These are phyloP conservation scores for Macroventuria anomochaeta DNA, from an alignment of 2,329 filamentous ascomycete species.

Conservation along the genomic window DNA sequence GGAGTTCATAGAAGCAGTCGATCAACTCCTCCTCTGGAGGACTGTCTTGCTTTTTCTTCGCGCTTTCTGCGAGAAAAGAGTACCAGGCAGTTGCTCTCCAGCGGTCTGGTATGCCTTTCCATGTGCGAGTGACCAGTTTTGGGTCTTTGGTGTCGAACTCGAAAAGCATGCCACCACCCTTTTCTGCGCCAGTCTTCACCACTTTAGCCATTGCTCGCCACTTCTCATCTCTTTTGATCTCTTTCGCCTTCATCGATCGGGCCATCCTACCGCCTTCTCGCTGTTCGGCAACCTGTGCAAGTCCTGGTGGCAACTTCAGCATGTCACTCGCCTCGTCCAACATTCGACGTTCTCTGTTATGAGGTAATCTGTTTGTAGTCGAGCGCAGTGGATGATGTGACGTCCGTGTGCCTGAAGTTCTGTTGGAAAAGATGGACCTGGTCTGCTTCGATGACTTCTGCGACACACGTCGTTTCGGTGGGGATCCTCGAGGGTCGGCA, in stretches of 20 bases:
- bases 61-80: constrained; percentile 83
- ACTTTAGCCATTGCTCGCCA: constrained; percentile 70
- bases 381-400: constrained; percentile 56
- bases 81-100: constrained; percentile 96
- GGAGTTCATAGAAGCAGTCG: constrained; percentile 72
- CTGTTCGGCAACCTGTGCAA: constrained; percentile 53
- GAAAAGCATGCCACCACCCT: constrained; percentile 69
- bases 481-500: constrained; percentile 46
- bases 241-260: constrained; percentile 62
- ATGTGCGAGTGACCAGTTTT: constrained; percentile 85
- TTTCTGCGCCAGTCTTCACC: constrained; percentile 54
- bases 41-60: constrained; percentile 67
- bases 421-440: constrained; percentile 46
- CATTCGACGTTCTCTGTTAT: constrained; percentile 60
- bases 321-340: constrained; percentile 69
- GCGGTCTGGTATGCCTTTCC: constrained; percentile 97
- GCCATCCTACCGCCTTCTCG: constrained; percentile 57
- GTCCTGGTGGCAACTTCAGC: constrained; percentile 65
- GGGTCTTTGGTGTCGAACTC: constrained; percentile 83
- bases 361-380: constrained; percentile 60
- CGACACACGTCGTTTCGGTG: constrained; percentile 50
- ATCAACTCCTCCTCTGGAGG: constrained; percentile 75
- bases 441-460: constrained; percentile 54
- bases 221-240: constrained; percentile 68
- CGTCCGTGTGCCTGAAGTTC: constrained; percentile 51